A percentile compares a stretch with the other conserved stretches of the same genome.
Conservation (phyloP, 73 alveolate genomes). For the Paramecium caudatum region DNA sequence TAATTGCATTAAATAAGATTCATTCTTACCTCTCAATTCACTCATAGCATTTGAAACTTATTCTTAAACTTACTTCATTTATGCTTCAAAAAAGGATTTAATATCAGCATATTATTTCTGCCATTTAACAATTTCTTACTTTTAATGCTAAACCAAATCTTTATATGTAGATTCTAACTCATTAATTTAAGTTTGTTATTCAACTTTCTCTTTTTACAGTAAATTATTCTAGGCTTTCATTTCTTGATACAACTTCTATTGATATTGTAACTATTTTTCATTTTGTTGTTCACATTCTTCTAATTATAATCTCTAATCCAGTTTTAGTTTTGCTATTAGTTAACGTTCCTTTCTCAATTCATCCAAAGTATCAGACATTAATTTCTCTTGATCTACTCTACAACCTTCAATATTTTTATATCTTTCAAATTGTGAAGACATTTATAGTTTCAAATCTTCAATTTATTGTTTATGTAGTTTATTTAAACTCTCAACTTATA, state of each 20-base stretch:
- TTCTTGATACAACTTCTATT: conserved; percentile 51
- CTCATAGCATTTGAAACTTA: conserved; percentile 10
- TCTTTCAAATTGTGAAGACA: neutral
- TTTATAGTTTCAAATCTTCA: conserved; percentile 27
- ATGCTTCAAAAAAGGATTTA: conserved; percentile 12
- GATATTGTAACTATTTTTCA: conserved; percentile 28
- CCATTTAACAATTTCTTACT: neutral
- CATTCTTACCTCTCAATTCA: conserved; percentile 3
- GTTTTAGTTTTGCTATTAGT: neutral
- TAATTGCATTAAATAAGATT: neutral
- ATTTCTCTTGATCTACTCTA: neutral
- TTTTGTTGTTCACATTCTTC: neutral
- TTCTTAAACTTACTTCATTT: conserved; percentile 2
- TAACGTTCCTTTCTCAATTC: conserved; percentile 40
- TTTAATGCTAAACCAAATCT: neutral
- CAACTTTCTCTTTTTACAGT: neutral
- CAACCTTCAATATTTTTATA: conserved; percentile 21
- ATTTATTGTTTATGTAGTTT: neutral
- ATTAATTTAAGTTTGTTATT: neutral
- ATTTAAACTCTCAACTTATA: neutral
- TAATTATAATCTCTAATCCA: conserved; percentile 28
- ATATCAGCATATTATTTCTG: conserved; percentile 36
- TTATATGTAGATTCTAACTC: neutral
- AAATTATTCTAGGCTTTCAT: neutral
- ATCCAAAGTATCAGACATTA: neutral